A percentile compares a stretch with the other conserved stretches of the same genome.
Conservation (phyloP, 2,329 filamentous ascomycete species). For the Cryphonectria japonica region DNA sequence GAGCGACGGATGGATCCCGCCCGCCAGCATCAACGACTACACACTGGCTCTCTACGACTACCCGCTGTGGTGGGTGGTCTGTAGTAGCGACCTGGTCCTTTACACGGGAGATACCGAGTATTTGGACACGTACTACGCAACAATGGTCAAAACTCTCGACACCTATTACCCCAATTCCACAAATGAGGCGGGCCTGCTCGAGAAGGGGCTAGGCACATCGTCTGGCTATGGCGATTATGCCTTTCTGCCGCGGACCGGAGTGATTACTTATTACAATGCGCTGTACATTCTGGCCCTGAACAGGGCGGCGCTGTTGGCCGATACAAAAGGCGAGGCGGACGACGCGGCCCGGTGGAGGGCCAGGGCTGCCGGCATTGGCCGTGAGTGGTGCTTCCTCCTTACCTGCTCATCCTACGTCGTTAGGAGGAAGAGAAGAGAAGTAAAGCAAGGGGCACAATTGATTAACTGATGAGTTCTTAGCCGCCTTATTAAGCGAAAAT, state of each 20-base stretch:
- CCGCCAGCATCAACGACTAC: conserved; percentile 55
- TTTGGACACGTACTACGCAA: conserved; percentile 46
- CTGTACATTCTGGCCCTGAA: conserved; percentile 52
- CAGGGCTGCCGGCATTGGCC: conserved; percentile 41
- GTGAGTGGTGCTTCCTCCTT: neutral
- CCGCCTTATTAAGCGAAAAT: conserved; percentile 43
- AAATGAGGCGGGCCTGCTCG: conserved; percentile 34
- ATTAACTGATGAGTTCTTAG: neutral
- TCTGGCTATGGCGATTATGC: conserved; percentile 55
- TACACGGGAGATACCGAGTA: conserved; percentile 53
- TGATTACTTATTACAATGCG: conserved; percentile 57
- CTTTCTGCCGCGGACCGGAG: conserved; percentile 51
- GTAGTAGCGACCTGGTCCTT: conserved; percentile 52
- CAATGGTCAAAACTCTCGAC: conserved; percentile 47
- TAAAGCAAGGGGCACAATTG: no score
- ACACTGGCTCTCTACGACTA: conserved; percentile 55
- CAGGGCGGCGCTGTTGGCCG: conserved; percentile 49
- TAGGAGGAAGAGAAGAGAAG: neutral
- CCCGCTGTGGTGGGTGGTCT: conserved; percentile 57
- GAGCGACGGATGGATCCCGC: conserved; percentile 57
- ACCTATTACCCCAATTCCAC: conserved; percentile 50
- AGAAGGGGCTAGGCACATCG: conserved; percentile 47
- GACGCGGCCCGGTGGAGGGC: conserved; percentile 47
- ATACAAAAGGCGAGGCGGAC: conserved; percentile 34
- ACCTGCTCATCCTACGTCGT: neutral